Conservation (phyloP, 495 filamentous ascomycete genomes). For the Tirmania nivea region DNA sequence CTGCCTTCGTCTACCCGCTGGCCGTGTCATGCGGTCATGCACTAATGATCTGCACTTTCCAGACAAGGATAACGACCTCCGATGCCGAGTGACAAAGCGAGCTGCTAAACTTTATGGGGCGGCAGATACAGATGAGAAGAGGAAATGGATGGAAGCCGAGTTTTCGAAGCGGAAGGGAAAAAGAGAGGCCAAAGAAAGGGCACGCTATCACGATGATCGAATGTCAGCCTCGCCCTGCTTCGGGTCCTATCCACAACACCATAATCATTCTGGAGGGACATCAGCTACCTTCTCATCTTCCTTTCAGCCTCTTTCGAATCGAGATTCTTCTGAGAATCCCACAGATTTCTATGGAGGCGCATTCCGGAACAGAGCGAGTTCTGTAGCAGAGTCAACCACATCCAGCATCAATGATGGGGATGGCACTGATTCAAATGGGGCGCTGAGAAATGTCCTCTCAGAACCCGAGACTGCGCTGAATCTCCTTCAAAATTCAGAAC, state of each 20-base stretch:
- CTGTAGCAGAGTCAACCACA: neutral
- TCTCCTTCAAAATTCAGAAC: neutral
- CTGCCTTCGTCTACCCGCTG: no score
- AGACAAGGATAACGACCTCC: constrained; percentile 23
- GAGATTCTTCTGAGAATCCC: neutral
- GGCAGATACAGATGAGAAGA: constrained; percentile 9
- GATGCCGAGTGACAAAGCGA: constrained; percentile 22
- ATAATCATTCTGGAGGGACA: neutral
- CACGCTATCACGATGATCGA: neutral
- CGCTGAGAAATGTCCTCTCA: neutral
- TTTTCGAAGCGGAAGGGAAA: constrained; percentile 20
- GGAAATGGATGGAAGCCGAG: constrained; percentile 19
- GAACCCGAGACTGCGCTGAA: neutral
- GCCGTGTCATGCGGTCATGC: neutral
- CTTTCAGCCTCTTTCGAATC: neutral
- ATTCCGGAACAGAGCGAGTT: neutral
- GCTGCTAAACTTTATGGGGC: constrained; percentile 17
- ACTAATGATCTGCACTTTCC: neutral
- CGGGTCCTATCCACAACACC: neutral
- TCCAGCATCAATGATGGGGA: neutral
- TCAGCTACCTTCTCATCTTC: neutral
- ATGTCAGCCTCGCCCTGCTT: neutral
- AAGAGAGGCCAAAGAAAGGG: constrained; percentile 11
- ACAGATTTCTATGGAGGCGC: neutral
- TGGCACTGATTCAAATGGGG: neutral